These are phyloP conservation scores for Letharia columbiana DNA, from an alignment of 495 filamentous ascomycete species.

Conservation along the genomic window DNA sequence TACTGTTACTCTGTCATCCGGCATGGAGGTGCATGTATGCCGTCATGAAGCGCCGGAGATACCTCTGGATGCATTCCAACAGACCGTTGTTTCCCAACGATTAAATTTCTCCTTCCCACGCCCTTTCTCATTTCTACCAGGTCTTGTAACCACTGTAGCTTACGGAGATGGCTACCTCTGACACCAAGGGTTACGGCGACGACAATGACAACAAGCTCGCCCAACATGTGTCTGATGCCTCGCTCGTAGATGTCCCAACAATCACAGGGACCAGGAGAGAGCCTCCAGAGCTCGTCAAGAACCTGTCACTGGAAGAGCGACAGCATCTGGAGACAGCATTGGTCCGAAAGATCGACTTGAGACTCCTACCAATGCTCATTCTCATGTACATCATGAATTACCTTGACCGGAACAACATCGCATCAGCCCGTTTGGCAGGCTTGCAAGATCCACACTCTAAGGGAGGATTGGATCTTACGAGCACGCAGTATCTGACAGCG, in stretches of 20 bases:
- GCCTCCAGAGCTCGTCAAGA: conserved; percentile 44
- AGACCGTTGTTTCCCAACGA: neutral
- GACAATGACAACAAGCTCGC: conserved; percentile 4
- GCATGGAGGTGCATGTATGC: conserved; percentile 1
- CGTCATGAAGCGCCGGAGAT: neutral
- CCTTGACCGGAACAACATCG: conserved; percentile 60
- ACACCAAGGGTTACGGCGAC: neutral
- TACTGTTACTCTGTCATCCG: neutral
- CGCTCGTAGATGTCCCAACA: neutral
- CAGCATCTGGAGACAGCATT: conserved; percentile 40
- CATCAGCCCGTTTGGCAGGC: conserved; percentile 44
- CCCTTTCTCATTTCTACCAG: neutral
- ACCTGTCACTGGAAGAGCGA: conserved; percentile 43
- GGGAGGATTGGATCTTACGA: conserved; percentile 38
- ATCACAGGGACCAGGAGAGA: conserved; percentile 22
- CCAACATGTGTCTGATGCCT: conserved; percentile 8
- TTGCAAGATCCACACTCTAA: conserved; percentile 31
- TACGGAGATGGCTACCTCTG: conserved; percentile 5
- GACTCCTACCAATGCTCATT: conserved; percentile 55
- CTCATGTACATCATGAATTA: conserved; percentile 79
- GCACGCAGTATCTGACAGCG: conserved; percentile 48
- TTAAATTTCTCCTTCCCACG: neutral
- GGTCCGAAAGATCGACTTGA: conserved; percentile 55
- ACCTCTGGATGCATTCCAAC: neutral
- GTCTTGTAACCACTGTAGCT: neutral